These are phyloP conservation scores for Hyparrhenia diplandra DNA, from an alignment of 176 grass and related monocot species.

Conservation along the genomic window DNA sequence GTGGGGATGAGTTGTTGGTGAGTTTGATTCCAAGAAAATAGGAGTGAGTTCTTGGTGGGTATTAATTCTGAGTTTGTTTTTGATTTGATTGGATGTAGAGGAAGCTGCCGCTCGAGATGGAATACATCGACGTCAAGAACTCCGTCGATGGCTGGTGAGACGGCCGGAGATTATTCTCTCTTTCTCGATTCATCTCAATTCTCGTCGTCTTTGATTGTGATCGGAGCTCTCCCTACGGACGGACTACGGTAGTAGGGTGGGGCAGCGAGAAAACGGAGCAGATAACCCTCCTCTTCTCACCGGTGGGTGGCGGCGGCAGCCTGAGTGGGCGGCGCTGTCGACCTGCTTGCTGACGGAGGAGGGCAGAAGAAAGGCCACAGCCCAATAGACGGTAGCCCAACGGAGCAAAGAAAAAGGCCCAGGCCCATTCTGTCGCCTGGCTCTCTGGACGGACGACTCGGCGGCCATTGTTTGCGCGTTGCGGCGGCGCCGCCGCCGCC, in stretches of 20 bases:
- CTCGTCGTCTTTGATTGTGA: background rate
- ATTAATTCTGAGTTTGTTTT: background rate
- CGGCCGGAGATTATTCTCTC: background rate
- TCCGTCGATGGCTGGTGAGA: conserved; percentile 76
- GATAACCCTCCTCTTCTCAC: background rate
- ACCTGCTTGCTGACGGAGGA: too few species aligned
- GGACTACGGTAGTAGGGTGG: background rate
- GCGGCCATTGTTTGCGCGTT: background rate
- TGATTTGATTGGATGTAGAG: conserved; percentile 35
- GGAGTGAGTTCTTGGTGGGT: background rate
- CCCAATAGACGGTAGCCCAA: background rate
- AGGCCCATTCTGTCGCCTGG: background rate
- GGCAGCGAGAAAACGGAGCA: background rate
- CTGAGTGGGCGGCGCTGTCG: too few species aligned
- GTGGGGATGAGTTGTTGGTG: background rate
- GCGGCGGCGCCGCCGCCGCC: too few species aligned
- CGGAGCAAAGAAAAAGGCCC: background rate
- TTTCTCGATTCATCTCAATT: too few species aligned
- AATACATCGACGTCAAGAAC: conserved; percentile 60
- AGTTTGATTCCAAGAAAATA: background rate
- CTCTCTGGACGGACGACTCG: too few species aligned
- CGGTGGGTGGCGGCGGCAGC: too few species aligned
- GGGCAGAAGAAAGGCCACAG: too few species aligned
- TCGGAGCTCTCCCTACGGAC: background rate
- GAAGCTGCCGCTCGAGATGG: conserved; percentile 65